Conservation (phyloP, 2,329 filamentous ascomycete species). For the Chaetothyriales sp. region DNA sequence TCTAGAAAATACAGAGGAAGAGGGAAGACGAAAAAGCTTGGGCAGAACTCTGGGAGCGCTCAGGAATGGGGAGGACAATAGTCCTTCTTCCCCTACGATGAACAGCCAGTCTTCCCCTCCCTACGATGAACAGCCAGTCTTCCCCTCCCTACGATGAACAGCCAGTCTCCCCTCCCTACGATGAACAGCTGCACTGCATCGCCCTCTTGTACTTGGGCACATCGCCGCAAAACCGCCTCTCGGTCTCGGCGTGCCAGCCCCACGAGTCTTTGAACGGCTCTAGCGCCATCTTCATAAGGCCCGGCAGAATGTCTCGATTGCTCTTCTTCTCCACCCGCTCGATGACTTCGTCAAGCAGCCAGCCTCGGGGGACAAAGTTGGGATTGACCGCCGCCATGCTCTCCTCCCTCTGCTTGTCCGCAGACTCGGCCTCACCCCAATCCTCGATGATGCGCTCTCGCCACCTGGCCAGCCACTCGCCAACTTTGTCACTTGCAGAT, state of each 20-base stretch:
- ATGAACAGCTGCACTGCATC: constrained; percentile 93
- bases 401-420: constrained; percentile 49
- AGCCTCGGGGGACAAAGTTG: constrained; percentile 79
- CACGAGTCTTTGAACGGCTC: constrained; percentile 67
- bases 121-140: no score
- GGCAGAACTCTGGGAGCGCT: no score
- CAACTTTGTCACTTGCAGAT: constrained; percentile 53
- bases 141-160: constrained; percentile 50
- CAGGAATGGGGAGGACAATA: no score
- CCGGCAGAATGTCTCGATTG: constrained; percentile 63
- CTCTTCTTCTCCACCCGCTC: constrained; percentile 70
- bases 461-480: constrained; percentile 73
- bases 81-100: no score
- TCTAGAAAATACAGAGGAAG: no score
- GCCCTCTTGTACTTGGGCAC: constrained; percentile 64
- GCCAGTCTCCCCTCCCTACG: constrained; percentile 31
- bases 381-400: constrained; percentile 83
- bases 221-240: constrained; percentile 71
- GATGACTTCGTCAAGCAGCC: constrained; percentile 90
- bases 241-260: constrained; percentile 54
- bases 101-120: no score
- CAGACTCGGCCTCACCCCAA: constrained; percentile 46
- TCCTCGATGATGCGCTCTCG: constrained; percentile 57
- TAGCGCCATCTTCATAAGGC: constrained; percentile 69
- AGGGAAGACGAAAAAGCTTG: no score